Percentiles rank a stretch among this genome's conserved stretches.
These are phyloP conservation scores for Raffaelea albimanens DNA, from an alignment of 2,329 filamentous ascomycete species.

Conservation along the genomic window DNA sequence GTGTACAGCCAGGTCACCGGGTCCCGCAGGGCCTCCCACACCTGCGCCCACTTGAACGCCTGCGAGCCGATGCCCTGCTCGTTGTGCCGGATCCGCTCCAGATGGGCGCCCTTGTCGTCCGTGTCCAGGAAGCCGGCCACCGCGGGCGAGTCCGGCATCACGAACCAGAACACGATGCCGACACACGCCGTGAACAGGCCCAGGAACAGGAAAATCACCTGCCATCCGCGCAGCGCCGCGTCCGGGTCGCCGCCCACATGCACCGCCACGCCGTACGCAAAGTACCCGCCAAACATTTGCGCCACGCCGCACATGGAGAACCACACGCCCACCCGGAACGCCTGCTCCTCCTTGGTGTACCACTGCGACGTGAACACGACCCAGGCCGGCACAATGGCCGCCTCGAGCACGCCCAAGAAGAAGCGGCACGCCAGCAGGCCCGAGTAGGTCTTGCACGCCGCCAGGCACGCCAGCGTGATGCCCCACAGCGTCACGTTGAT, in stretches of 20 bases:
- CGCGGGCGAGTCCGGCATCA: conserved; percentile 26
- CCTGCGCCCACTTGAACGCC: conserved; percentile 7
- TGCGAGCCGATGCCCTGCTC: conserved; percentile 21
- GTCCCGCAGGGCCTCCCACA: conserved; percentile 10
- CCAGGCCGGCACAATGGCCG: conserved; percentile 18
- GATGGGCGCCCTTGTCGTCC: conserved; percentile 18
- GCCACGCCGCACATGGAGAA: conserved; percentile 43
- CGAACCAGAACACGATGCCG: conserved; percentile 17
- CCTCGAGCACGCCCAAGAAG: conserved; percentile 19
- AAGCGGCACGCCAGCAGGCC: conserved; percentile 16
- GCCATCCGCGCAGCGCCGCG: conserved; percentile 7
- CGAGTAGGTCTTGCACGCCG: conserved; percentile 5
- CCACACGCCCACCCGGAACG: conserved; percentile 53
- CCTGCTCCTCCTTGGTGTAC: conserved; percentile 22
- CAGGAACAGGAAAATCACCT: conserved; percentile 20
- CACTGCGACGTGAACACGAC: conserved; percentile 22
- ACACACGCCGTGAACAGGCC: conserved; percentile 20
- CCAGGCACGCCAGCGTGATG: conserved; percentile 1
- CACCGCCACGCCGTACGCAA: conserved; percentile 27
- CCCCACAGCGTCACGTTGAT: conserved; percentile 9
- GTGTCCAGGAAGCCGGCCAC: conserved; percentile 23
- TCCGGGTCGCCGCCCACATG: conserved; percentile 8
- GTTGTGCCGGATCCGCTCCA: conserved; percentile 25
- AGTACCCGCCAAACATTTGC: conserved; percentile 27
- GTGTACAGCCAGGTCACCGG: conserved; percentile 13